Conservation (phyloP, 2,329 filamentous ascomycete genomes). For the Taxawa tesnikishii region DNA sequence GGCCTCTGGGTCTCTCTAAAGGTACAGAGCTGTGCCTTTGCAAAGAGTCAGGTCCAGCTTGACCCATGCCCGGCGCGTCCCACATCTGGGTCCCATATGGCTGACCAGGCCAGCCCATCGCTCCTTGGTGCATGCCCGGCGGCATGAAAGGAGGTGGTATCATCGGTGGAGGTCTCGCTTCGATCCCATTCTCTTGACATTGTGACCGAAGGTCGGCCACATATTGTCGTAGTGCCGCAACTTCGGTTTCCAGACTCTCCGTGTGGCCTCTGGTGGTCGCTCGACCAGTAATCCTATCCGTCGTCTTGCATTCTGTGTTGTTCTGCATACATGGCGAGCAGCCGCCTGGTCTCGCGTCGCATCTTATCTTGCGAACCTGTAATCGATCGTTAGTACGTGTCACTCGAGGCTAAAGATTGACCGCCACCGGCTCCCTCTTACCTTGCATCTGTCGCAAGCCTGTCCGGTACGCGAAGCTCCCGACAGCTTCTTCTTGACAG, state of each 20-base stretch:
- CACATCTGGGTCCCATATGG: not conserved
- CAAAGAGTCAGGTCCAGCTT: not conserved
- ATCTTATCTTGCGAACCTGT: constrained; percentile 75
- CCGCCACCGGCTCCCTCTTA: too few relatives aligned
- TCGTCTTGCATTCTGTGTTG: constrained; percentile 68
- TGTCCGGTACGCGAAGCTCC: constrained; percentile 58
- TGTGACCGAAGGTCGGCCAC: constrained; percentile 58
- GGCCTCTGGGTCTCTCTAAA: not conserved
- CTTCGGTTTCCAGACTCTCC: constrained; percentile 63
- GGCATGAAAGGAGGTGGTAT: constrained; percentile 3
- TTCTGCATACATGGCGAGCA: constrained; percentile 73
- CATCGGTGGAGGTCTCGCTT: constrained; percentile 38
- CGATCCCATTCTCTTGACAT: constrained; percentile 47
- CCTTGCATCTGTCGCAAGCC: constrained; percentile 82
- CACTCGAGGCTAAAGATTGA: too few relatives aligned
- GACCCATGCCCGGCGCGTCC: not conserved
- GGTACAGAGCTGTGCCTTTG: not conserved
- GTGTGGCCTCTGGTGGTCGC: constrained; percentile 68
- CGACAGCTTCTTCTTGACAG: constrained; percentile 37
- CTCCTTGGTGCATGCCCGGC: not conserved
- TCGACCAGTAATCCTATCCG: constrained; percentile 73
- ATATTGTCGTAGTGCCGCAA: constrained; percentile 52
- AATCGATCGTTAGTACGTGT: constrained; percentile 5
- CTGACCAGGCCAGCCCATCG: not conserved
- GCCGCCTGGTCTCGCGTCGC: constrained; percentile 67